A percentile compares a stretch with the other conserved stretches of the same genome.
Evolutionary conservation across 495 filamentous ascomycete species (phyloP).

Genomic region (Penicillium manginii): DNA sequence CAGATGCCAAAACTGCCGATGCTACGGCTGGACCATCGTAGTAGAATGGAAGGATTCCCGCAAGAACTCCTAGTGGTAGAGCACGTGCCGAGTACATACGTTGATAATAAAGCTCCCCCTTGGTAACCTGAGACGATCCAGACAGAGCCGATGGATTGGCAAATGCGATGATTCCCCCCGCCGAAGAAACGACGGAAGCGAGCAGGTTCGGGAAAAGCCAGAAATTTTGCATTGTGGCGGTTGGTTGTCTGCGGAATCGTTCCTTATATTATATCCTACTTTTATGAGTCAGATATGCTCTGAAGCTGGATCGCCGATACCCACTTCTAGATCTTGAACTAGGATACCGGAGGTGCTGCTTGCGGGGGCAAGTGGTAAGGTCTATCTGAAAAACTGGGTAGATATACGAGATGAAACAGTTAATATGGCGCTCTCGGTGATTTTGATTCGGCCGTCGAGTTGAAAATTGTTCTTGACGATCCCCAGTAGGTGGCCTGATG

Average conservation of each 20-base stretch:
- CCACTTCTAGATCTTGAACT: too few relatives aligned
- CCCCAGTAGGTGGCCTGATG: background rate
- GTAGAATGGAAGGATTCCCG: slow-evolving; percentile 3
- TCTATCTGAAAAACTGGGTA: too few relatives aligned
- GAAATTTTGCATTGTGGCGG: background rate
- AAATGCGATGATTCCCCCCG: background rate
- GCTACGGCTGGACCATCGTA: background rate
- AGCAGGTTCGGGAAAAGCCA: background rate
- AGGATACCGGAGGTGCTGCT: too few relatives aligned
- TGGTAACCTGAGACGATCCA: slow-evolving; percentile 3
- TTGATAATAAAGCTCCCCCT: slow-evolving; percentile 8
- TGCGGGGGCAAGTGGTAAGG: too few relatives aligned
- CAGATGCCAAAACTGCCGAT: background rate
- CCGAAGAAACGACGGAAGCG: slow-evolving; percentile 1
- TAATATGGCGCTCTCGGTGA: too few relatives aligned
- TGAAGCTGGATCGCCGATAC: too few relatives aligned
- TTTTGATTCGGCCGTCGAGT: background rate
- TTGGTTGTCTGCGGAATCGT: background rate
- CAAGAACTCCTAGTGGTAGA: slow-evolving; percentile 2
- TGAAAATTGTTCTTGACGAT: background rate
- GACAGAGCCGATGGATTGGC: slow-evolving; percentile 3
- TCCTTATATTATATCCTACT: too few relatives aligned
- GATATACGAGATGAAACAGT: too few relatives aligned
- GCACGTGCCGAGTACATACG: slow-evolving; percentile 9
- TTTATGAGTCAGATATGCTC: too few relatives aligned